phyloP scores from a whole-genome alignment of 441 rosid genomes.

The Pelargonium cotyledonis region DNA sequence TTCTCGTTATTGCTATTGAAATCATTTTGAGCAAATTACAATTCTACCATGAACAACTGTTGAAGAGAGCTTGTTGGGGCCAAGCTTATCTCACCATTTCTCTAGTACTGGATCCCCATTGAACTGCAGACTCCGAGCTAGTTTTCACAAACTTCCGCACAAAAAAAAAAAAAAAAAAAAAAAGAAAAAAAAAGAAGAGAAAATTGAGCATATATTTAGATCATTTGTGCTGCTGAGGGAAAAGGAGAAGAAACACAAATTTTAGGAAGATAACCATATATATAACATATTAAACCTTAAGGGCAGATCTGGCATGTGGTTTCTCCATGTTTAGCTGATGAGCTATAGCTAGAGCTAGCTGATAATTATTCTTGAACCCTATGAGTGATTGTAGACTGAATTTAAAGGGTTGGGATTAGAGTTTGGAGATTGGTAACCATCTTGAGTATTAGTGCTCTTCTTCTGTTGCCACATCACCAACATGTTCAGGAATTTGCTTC shows the following conservation, averaged over 20 bases:
- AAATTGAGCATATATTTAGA: neutral
- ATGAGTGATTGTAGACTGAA: constrained; percentile 25
- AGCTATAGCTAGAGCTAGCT: neutral
- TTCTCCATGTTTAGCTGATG: constrained; percentile 41
- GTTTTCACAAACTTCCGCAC: constrained; percentile 37
- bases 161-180: constrained; percentile 11
- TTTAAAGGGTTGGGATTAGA: constrained; percentile 30
- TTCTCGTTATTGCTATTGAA: neutral
- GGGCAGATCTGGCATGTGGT: constrained; percentile 47
- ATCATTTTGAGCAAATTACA: neutral
- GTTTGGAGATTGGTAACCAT: constrained; percentile 75
- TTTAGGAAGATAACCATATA: neutral
- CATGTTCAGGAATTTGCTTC: constrained; percentile 24
- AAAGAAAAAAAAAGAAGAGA: neutral
- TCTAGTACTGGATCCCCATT: constrained; percentile 38
- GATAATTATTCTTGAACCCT: constrained; percentile 6
- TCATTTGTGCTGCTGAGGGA: neutral
- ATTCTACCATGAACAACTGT: neutral
- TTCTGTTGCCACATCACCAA: constrained; percentile 65
- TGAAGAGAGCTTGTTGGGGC: neutral
- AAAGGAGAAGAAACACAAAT: neutral
- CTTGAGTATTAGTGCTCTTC: constrained; percentile 20
- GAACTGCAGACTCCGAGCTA: constrained; percentile 35
- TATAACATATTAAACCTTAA: constrained; percentile 35
- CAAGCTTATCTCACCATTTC: constrained; percentile 42